Evolutionary conservation across 202 grass and related monocot genomes (phyloP), one percentile per base, ranked within the genome.

Genomic region (Hordeum pubiflorum): DNA sequence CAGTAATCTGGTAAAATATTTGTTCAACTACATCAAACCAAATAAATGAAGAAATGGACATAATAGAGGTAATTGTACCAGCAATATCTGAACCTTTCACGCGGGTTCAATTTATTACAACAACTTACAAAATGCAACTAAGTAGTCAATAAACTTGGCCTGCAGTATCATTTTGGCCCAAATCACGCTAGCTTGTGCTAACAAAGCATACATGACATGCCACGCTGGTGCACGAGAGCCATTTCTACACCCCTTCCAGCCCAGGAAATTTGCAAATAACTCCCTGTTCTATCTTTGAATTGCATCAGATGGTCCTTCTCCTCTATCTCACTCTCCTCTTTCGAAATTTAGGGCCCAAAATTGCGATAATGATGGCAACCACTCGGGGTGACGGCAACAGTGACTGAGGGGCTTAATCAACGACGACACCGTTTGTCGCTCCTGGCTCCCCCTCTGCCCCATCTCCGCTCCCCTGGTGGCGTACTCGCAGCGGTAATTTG

Each of bases 1-100:
- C 15, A 3, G 80, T 79, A 84, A 69, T 74, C 24, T 82, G 14
- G 77, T 74, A 7, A 58, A 74, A 79, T 10, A 74, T 74, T 84
- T 78, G n/a, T 86, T 34, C 54, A 72, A 80, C 12, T 2, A 74
- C 63, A 83, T 57, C 21, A 34, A 73, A 52, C 29, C 22, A 29
- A n/a, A 75, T 26, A 40, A 66, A 83, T 58, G 4, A 29, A 76
- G 10, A 83, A 64, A 83, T 21, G 22, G 48, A 50, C 17, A 54
- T 54, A 54, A 54, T n/a, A 54, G 50, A 54, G 17, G 50, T 54
- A 54, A n/a, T 1, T n/a, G 48, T 8, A 54, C 48, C 18, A 54
- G 48, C 48, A 54, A n/a, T 54, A 54, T 54, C 5, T 54, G 50
- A 54, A 54, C 50, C 17, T 54, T 18, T 54, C 50, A 54, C 6